Evolutionary conservation across 495 filamentous ascomycete genomes (phyloP), one percentile per base, ranked within the genome.

Genomic region (Zalerion maritima): DNA sequence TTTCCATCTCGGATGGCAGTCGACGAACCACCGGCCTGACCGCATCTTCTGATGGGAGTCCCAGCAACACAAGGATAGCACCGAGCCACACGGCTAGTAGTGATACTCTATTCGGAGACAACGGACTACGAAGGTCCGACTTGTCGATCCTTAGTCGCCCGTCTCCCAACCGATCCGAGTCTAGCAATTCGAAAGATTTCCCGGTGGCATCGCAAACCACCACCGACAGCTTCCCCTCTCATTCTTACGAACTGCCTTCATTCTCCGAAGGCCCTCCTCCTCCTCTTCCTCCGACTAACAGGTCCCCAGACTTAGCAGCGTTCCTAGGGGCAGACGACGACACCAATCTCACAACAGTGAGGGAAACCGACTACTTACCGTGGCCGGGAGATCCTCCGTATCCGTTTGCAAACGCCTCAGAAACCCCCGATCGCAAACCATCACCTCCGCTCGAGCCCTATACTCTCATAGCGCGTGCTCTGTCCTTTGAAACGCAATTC

Each of bases 1-100:
- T 91, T 47, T 84, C 76, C n/a, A 67, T 75, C 5, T 85, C 81
- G 2, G 71, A 73, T 8, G 69, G 74, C 11, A 73, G 71, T 26
- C 42, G 52, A 15, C 62, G 55, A 12, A 36, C 53, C 21, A 50
- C 50, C 0, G 58, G 49, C 17, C 36, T 65, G 28, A 43, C 58
- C 11, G 34, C 38, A 26, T 55, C 57, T 10, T 54, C 55, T 7
- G 38, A 51, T 20, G 52, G 40, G 26, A 56, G 48, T 22, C n/a
- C n/a, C n/a, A n/a, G n/a, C n/a, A n/a, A n/a, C n/a, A n/a, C n/a
- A n/a, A n/a, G n/a, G n/a, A n/a, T n/a, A n/a, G n/a, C n/a, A n/a
- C n/a, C n/a, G n/a, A n/a, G n/a, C n/a, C n/a, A n/a, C n/a, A n/a
- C n/a, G n/a, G n/a, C n/a, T n/a, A n/a, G n/a, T n/a, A n/a, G n/a